Percentiles rank a stretch among this genome's conserved stretches.
phyloP scores from a whole-genome alignment of 495 filamentous ascomycete species.

The Talaromyces stipitatus region DNA sequence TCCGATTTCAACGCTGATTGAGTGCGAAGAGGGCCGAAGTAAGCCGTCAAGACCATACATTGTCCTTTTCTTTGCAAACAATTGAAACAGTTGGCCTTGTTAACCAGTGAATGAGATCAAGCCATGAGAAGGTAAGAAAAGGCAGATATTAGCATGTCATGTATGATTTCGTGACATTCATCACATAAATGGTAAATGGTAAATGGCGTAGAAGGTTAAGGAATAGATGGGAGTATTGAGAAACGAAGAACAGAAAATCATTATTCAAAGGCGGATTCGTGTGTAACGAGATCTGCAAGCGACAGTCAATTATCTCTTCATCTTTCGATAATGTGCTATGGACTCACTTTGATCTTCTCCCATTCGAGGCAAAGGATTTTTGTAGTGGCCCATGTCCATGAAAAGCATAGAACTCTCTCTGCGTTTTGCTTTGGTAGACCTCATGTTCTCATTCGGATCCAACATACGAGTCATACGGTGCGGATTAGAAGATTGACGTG shows the following conservation, averaged over 20 bases:
- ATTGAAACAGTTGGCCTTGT: not conserved
- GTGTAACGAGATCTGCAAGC: conserved; percentile 5
- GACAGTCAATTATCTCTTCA: not conserved
- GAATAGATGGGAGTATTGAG: not conserved
- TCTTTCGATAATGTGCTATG: not conserved
- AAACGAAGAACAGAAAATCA: not conserved
- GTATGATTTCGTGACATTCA: not conserved
- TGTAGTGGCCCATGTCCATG: conserved; percentile 34
- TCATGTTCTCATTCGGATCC: conserved; percentile 27
- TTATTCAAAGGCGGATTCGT: conserved; percentile 10
- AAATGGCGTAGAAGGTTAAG: not conserved
- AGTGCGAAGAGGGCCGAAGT: not conserved
- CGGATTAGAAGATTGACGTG: conserved; percentile 13
- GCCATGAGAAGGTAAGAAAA: not conserved
- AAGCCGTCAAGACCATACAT: not conserved
- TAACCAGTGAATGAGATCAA: not conserved
- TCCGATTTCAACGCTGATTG: not conserved
- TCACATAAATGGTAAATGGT: not conserved
- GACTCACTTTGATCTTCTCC: conserved; percentile 18
- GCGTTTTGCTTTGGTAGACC: conserved; percentile 42
- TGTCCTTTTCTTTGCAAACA: not conserved
- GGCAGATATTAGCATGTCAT: not conserved
- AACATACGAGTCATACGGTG: conserved; percentile 35
- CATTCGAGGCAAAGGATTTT: conserved; percentile 14
- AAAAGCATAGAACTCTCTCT: conserved; percentile 53